These are phyloP conservation scores for Claviceps purpurea DNA, from an alignment of 2,329 filamentous ascomycete species.

Conservation along the genomic window DNA sequence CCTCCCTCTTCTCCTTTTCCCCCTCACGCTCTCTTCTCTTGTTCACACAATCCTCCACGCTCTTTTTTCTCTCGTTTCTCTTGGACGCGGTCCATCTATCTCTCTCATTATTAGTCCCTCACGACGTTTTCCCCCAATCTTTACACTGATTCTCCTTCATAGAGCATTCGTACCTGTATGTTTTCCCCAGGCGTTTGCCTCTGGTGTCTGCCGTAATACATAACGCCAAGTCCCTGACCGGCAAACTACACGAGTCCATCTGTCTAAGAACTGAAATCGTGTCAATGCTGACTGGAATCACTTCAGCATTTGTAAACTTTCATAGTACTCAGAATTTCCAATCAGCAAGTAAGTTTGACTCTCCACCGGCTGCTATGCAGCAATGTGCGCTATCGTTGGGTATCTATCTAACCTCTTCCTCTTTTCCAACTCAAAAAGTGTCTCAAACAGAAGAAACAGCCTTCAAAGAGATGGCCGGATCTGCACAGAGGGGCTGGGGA, in stretches of 20 bases:
- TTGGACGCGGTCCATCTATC: not conserved
- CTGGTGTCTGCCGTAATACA: not conserved
- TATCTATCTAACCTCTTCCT: not conserved
- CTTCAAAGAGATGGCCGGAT: not conserved
- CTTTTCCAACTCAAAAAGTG: not conserved
- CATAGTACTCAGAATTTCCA: not conserved
- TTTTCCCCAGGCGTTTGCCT: conserved; percentile 1
- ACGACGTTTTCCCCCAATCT: not conserved
- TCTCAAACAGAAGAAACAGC: not conserved
- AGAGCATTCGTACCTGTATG: not conserved
- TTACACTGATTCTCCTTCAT: not conserved
- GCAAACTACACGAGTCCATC: conserved; percentile 1
- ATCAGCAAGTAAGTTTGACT: not conserved
- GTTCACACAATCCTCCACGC: not conserved
- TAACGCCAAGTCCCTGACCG: not conserved
- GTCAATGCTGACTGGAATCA: not conserved
- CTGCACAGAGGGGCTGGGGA: not conserved
- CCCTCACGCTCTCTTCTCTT: not conserved
- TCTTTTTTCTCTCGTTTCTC: not conserved
- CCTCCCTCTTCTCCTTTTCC: not conserved
- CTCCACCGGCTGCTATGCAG: not conserved
- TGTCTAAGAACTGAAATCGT: not conserved
- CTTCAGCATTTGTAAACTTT: not conserved
- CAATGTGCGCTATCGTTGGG: not conserved
- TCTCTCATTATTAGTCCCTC: not conserved